Conservation (phyloP, 306 rosid genomes). For the Pueraria montana region DNA sequence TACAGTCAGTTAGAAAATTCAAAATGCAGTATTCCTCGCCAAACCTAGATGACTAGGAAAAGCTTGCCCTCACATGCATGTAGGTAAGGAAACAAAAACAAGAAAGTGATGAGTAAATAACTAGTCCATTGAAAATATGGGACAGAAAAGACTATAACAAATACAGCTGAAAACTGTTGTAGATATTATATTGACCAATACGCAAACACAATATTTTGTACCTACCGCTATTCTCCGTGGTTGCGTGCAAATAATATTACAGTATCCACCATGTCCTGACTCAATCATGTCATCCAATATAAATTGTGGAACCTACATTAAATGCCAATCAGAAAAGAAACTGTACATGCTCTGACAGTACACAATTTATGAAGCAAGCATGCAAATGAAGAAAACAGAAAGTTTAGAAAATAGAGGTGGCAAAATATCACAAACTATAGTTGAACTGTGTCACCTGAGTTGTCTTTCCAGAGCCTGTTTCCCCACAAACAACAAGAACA, state of each 20-base stretch:
- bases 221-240: constrained; percentile 98
- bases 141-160: neutral
- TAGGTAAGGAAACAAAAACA: constrained; percentile 23
- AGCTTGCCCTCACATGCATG: constrained; percentile 4
- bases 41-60: neutral
- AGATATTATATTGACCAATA: constrained; percentile 26
- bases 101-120: neutral
- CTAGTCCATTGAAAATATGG: neutral
- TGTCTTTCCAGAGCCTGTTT: constrained; percentile 99
- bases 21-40: constrained; percentile 26
- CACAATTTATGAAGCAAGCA: constrained; percentile 31
- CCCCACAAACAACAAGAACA: constrained; percentile 96
- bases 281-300: constrained; percentile 94
- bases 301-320: constrained; percentile 90
- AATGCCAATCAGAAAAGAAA: constrained; percentile 41
- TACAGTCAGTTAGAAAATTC: neutral
- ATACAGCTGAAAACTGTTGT: constrained; percentile 33
- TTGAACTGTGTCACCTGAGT: constrained; percentile 75
- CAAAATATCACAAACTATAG: constrained; percentile 36
- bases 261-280: constrained; percentile 78
- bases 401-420: neutral
- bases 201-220: constrained; percentile 45
- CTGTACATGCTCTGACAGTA: constrained; percentile 7
- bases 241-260: constrained; percentile 93
- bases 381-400: neutral